These are phyloP conservation scores for Fusarium setosum DNA, from an alignment of 2,329 filamentous ascomycete species.

Conservation along the genomic window DNA sequence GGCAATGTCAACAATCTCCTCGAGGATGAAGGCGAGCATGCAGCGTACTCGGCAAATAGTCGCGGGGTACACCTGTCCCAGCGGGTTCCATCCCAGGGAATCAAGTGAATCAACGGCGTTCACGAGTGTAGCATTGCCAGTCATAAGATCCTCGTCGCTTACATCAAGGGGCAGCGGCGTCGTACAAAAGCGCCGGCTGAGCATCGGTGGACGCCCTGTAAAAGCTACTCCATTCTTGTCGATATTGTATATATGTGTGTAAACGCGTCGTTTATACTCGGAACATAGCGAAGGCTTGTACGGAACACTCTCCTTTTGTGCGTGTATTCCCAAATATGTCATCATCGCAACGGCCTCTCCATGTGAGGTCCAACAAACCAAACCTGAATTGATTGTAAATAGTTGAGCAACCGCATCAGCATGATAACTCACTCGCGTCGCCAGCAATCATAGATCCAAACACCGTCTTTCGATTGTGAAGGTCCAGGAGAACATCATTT, in stretches of 20 bases:
- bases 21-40: conserved; percentile 38
- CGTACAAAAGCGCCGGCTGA: conserved; percentile 44
- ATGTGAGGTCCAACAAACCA: conserved; percentile 10
- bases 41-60: conserved; percentile 44
- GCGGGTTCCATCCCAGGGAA: conserved; percentile 52
- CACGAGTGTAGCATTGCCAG: conserved; percentile 29
- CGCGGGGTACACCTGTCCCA: conserved; percentile 43
- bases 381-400: neutral
- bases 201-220: conserved; percentile 54
- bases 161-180: conserved; percentile 55
- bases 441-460: conserved; percentile 10
- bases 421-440: conserved; percentile 17
- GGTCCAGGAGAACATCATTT: conserved; percentile 17
- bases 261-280: conserved; percentile 40
- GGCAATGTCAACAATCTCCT: conserved; percentile 46
- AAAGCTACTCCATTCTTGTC: conserved; percentile 54
- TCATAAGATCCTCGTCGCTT: conserved; percentile 49
- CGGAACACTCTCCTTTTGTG: neutral
- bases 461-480: conserved; percentile 6
- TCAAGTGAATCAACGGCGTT: conserved; percentile 40
- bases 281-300: conserved; percentile 21
- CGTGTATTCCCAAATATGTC: conserved; percentile 18
- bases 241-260: conserved; percentile 46
- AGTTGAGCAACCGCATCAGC: neutral
- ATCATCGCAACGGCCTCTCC: conserved; percentile 13